These are phyloP conservation scores for Fusarium tuaranense DNA, from an alignment of 2,329 filamentous ascomycete genomes.

Conservation along the genomic window DNA sequence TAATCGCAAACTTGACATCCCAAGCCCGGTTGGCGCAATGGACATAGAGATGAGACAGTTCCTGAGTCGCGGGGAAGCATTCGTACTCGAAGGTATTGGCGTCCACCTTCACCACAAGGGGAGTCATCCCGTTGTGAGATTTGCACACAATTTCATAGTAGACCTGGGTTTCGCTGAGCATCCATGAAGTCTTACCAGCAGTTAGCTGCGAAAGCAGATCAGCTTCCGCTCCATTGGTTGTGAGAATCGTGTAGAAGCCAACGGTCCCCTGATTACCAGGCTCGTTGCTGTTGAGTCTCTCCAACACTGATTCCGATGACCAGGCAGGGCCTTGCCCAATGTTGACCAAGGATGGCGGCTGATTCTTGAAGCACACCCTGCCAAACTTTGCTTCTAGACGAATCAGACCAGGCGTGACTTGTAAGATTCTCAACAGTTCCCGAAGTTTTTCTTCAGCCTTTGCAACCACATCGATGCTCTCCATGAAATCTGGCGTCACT, in stretches of 20 bases:
- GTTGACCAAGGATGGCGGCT: slow-evolving; percentile 31
- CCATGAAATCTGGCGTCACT: neutral
- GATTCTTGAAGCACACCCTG: slow-evolving; percentile 44
- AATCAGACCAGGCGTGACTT: slow-evolving; percentile 40
- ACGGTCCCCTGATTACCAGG: slow-evolving; percentile 13
- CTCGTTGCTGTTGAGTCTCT: slow-evolving; percentile 12
- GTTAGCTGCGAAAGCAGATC: slow-evolving; percentile 30
- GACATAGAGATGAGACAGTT: slow-evolving; percentile 41
- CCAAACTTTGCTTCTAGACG: slow-evolving; percentile 44
- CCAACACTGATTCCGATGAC: slow-evolving; percentile 9
- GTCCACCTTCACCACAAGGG: slow-evolving; percentile 44
- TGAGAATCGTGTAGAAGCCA: slow-evolving; percentile 45
- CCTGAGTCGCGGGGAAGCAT: slow-evolving; percentile 32
- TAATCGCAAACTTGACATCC: slow-evolving; percentile 47
- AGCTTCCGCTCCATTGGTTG: slow-evolving; percentile 43
- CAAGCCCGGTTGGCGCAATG: slow-evolving; percentile 48
- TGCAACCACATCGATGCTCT: slow-evolving; percentile 15
- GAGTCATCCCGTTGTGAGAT: neutral
- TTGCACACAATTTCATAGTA: slow-evolving; percentile 46
- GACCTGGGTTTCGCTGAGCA: slow-evolving; percentile 23
- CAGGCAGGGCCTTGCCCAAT: slow-evolving; percentile 35
- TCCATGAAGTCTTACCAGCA: slow-evolving; percentile 36
- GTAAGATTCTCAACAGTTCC: slow-evolving; percentile 33
- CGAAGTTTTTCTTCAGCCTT: slow-evolving; percentile 20
- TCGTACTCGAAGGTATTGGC: slow-evolving; percentile 39